These are phyloP conservation scores for Diospyros kaki DNA, from an alignment of 148 eudicot genomes.

Conservation along the genomic window DNA sequence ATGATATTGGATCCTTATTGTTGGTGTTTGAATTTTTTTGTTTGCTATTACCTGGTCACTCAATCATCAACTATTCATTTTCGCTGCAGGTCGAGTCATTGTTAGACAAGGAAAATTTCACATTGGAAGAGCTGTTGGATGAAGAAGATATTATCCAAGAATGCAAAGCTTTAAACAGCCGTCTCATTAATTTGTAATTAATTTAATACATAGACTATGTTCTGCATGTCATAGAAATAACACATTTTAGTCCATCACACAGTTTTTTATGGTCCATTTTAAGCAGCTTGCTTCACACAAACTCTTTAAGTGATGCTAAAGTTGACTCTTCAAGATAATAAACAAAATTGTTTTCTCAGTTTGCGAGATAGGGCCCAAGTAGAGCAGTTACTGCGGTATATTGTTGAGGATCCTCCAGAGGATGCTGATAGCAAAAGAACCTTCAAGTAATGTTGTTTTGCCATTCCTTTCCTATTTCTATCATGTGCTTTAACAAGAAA, in stretches of 20 bases:
- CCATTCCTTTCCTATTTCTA: not conserved
- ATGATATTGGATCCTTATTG: not conserved
- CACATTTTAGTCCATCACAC: not conserved
- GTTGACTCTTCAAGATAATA: slow-evolving; percentile 7
- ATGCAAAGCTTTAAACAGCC: slow-evolving; percentile 96
- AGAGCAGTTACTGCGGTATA: slow-evolving; percentile 80
- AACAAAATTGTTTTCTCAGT: slow-evolving; percentile 34
- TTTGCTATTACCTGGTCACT: not conserved
- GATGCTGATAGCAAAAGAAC: slow-evolving; percentile 86
- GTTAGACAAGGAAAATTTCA: slow-evolving; percentile 82
- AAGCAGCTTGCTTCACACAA: not conserved
- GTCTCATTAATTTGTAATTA: slow-evolving; percentile 90
- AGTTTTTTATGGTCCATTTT: not conserved
- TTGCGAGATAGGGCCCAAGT: slow-evolving; percentile 93
- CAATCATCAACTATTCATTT: not conserved
- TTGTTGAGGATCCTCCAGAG: slow-evolving; percentile 79
- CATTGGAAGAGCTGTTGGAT: slow-evolving; percentile 91
- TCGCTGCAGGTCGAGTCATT: slow-evolving; percentile 70
- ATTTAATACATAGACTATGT: not conserved
- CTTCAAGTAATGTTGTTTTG: slow-evolving; percentile 57
- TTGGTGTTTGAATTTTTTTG: not conserved
- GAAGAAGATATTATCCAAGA: slow-evolving; percentile 99
- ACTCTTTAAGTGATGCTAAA: slow-evolving; percentile 1
- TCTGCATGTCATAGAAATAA: not conserved
- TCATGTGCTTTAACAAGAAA: not conserved